phyloP scores from a whole-genome alignment of 768 basidiomycete genomes.

The Candolleomyces eurysporus region DNA sequence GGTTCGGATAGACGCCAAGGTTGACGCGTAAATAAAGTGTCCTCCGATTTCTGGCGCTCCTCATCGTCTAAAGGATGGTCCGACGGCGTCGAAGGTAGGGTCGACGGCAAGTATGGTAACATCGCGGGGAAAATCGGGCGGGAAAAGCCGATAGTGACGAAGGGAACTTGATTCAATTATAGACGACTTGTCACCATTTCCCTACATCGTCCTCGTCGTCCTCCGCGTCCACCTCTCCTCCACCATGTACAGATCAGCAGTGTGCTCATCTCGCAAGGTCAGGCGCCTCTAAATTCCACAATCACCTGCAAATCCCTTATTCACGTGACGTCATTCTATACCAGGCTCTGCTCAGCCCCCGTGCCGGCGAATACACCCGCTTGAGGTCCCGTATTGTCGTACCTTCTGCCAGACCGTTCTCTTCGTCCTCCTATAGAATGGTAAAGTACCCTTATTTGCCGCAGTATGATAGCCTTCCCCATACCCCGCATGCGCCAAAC shows the following conservation, averaged over 20 bases:
- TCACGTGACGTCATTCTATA: not conserved
- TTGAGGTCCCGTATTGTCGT: not conserved
- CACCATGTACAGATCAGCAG: not conserved
- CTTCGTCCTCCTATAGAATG: constrained; percentile 1
- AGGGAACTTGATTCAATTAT: not conserved
- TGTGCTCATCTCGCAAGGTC: constrained; percentile 1
- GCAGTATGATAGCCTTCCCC: not conserved
- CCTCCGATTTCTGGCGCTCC: constrained; percentile 4
- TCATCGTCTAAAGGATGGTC: constrained; percentile 11
- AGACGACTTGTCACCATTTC: not conserved
- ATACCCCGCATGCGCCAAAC: not conserved
- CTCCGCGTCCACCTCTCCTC: not conserved
- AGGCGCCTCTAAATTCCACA: not conserved
- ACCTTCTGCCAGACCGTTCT: constrained; percentile 1
- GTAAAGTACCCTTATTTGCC: not conserved
- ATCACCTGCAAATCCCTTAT: not conserved
- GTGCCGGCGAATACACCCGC: not conserved
- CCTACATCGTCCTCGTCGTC: not conserved
- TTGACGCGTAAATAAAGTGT: not conserved
- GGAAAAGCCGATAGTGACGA: constrained; percentile 18
- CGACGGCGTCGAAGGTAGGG: no score
- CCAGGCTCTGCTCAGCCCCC: not conserved
- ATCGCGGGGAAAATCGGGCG: constrained; percentile 23
- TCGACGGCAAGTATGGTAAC: constrained; percentile 11
- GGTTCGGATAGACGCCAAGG: no score